Conservation (phyloP, 139 green algal genomes). For the Coelastrella sp. region DNA sequence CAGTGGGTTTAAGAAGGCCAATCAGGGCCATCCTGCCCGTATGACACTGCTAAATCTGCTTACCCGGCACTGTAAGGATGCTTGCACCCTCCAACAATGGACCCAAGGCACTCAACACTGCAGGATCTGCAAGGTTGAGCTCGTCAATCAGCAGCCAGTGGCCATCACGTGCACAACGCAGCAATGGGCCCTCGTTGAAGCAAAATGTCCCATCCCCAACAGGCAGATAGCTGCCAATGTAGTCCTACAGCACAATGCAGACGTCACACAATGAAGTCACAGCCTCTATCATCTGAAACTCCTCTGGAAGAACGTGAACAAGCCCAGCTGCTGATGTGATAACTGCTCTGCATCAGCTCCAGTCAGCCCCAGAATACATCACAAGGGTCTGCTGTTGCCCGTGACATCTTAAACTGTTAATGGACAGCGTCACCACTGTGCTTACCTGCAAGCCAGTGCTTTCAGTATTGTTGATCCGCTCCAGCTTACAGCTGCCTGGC, state of each 20-base stretch:
- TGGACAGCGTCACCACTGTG: neutral
- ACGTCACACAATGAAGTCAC: no score
- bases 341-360: no score
- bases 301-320: no score
- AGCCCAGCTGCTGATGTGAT: no score
- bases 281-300: no score
- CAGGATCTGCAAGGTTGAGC: conserved; percentile 56
- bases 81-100: conserved; percentile 56
- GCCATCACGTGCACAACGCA: conserved; percentile 49
- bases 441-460: conserved; percentile 45
- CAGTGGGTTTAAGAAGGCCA: no score
- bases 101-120: conserved; percentile 44
- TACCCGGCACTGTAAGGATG: conserved; percentile 40
- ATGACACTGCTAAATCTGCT: neutral
- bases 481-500: neutral
- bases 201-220: conserved; percentile 34
- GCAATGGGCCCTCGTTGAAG: conserved; percentile 48
- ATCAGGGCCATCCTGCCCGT: no score
- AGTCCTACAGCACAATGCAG: conserved; percentile 61
- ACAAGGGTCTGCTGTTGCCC: no score
- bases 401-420: no score
- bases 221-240: conserved; percentile 61
- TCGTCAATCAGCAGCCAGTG: conserved; percentile 60
- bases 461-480: conserved; percentile 52
- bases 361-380: no score